Percentiles rank a stretch among this genome's conserved stretches.
Evolutionary conservation across 495 filamentous ascomycete genomes (phyloP).

Genomic region (Cudoniella acicularis): DNA sequence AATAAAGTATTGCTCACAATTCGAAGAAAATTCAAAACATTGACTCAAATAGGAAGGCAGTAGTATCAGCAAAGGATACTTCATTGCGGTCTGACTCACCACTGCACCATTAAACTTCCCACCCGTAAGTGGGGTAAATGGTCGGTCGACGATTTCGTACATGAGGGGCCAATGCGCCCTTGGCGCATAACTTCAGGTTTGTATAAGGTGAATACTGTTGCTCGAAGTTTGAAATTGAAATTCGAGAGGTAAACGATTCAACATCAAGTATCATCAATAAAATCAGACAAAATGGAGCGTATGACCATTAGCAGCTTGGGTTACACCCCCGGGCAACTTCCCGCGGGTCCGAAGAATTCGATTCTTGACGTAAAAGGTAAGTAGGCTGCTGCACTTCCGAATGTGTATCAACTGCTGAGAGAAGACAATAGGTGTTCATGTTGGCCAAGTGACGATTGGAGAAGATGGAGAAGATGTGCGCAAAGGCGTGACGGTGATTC

Average conservation of each 20-base stretch:
- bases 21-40: too few species aligned
- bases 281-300: constrained; percentile 12
- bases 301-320: constrained; percentile 26
- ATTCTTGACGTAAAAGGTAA: constrained; percentile 26
- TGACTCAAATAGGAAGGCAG: too few species aligned
- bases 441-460: constrained; percentile 25
- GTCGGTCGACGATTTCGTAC: neutral
- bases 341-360: constrained; percentile 24
- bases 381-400: neutral
- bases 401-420: neutral
- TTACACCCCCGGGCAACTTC: constrained; percentile 24
- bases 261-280: neutral
- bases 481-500: constrained; percentile 25
- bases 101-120: too few species aligned
- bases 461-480: constrained; percentile 21
- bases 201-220: neutral
- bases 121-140: neutral
- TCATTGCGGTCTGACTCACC: too few species aligned
- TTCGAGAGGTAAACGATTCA: neutral
- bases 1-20: too few species aligned
- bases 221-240: neutral
- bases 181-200: too few species aligned
- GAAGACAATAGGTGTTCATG: constrained; percentile 16
- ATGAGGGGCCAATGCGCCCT: too few species aligned
- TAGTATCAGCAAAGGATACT: too few species aligned